Conservation (phyloP, 371 early-diverging fungal species). For the Apophysomyces trapeziformis region DNA sequence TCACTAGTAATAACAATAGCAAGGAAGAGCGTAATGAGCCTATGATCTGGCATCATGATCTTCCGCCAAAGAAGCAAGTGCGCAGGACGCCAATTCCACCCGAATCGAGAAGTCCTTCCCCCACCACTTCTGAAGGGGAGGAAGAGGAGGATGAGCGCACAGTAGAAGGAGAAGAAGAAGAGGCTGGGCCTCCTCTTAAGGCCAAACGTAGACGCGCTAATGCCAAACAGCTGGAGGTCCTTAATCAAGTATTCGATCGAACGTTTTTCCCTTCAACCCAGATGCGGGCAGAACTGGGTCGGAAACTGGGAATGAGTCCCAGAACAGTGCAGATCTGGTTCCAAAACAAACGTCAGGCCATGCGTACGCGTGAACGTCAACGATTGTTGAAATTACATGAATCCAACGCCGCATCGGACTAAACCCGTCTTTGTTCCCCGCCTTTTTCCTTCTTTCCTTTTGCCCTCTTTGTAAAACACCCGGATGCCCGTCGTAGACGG, state of each 20-base stretch:
- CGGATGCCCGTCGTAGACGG: constrained; percentile 4
- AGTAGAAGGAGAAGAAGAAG: background rate
- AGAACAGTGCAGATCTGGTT: constrained; percentile 95
- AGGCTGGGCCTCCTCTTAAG: constrained; percentile 33
- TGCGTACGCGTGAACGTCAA: constrained; percentile 60
- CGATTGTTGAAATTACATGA: constrained; percentile 32
- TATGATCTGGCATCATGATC: constrained; percentile 9
- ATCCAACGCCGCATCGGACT: constrained; percentile 14
- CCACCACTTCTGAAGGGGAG: constrained; percentile 19
- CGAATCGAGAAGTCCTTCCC: background rate
- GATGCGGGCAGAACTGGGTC: constrained; percentile 83
- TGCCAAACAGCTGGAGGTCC: constrained; percentile 57
- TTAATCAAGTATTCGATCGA: constrained; percentile 61
- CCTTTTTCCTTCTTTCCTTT: constrained; percentile 3
- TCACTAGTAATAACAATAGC: too few species aligned
- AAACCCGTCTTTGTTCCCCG: constrained; percentile 1
- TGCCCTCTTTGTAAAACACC: background rate
- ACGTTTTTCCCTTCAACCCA: constrained; percentile 73
- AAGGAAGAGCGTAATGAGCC: constrained; percentile 8
- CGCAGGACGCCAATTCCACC: constrained; percentile 14
- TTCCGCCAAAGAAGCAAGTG: constrained; percentile 2
- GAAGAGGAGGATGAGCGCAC: constrained; percentile 21
- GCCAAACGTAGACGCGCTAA: constrained; percentile 58
- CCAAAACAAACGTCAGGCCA: constrained; percentile 87
- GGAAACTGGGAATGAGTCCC: constrained; percentile 85